Evolutionary conservation across 176 grass and related monocot genomes (phyloP).

Genomic region (Lolium perenne): DNA sequence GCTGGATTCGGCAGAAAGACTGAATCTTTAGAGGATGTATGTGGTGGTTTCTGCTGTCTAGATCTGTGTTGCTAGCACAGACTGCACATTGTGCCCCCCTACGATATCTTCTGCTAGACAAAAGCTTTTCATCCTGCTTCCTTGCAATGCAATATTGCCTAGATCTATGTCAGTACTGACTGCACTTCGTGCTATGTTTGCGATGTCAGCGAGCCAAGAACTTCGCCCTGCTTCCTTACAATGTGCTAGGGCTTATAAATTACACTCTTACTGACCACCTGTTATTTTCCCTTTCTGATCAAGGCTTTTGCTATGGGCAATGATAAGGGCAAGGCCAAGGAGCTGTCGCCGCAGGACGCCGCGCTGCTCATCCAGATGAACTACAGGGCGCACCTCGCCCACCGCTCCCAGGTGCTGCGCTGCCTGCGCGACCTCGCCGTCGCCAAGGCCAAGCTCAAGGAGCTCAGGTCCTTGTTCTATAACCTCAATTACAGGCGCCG

Average conservation of each 20-base stretch:
- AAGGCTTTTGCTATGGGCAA: constrained; percentile 69
- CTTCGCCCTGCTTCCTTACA: background rate
- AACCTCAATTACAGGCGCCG: constrained; percentile 74
- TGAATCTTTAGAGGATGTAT: background rate
- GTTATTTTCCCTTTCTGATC: background rate
- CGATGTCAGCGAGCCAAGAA: no score
- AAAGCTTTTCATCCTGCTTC: background rate
- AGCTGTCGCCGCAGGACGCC: constrained; percentile 71
- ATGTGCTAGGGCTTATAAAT: background rate
- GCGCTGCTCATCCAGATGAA: constrained; percentile 81
- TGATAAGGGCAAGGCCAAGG: constrained; percentile 78
- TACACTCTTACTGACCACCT: background rate
- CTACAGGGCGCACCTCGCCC: constrained; percentile 80
- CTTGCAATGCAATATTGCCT: background rate
- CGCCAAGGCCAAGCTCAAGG: constrained; percentile 88
- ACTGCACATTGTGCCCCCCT: background rate
- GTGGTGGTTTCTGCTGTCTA: background rate
- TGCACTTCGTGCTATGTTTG: no score
- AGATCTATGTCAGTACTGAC: no score
- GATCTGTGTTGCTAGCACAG: background rate
- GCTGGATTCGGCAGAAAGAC: background rate
- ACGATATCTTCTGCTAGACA: background rate
- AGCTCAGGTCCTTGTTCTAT: constrained; percentile 76
- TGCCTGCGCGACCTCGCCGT: constrained; percentile 84
- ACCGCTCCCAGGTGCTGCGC: constrained; percentile 79